Base-by-base conservation (phyloP, 225 moss, liverwort and hornwort species). In the Pseudoscleropodium purum region DNA sequence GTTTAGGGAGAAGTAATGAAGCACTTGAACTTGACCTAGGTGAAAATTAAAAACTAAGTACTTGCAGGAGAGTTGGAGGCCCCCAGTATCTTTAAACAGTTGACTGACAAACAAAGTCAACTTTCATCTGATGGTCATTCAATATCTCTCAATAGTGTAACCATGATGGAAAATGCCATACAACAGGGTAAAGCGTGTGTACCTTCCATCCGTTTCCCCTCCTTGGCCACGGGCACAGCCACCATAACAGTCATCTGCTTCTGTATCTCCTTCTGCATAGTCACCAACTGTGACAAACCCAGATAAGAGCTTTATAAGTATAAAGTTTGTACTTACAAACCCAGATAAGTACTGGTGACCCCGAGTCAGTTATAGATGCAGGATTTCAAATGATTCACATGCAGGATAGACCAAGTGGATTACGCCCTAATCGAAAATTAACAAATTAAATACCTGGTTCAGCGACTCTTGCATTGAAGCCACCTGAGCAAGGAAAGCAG, bases 241-340 rank as follows among this genome's bases (percentile, higher is more conserved):
- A 98, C 96, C 94, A 96, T 94, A 74, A 98, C 95, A 85, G 96
- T 96, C 96, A 98, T 95, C 93, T 98, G 98, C 92, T 98, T 98
- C 89, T 97, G 97, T 13, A 98, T 88, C 87, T 98, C 98, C 84
- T 96, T 98, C 86, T 98, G 98, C 96, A 95, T 98, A 43, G 90
- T 92, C 68, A 98, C 94, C 93, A 98, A 89, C 98, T 98, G 94
- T 84, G 85, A 87, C 89, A 87, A 89, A 70, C 76, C 90, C 86
- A 84, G 69, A 77, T 84, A 63, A 80, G 45, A 66, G 61, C 64
- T 81, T 70, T 45, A 69, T 16, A 74, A 79, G 54, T 64, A 26
- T 12, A 23, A 43, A 49, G 60, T 51, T 63, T 87, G 51, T 52
- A 43, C 57, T 56, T 56, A 79, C 52, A 79, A 57, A n/a, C 16